phyloP scores from a whole-genome alignment of 2,329 filamentous ascomycete species.

The Harringtonia lauricola region DNA sequence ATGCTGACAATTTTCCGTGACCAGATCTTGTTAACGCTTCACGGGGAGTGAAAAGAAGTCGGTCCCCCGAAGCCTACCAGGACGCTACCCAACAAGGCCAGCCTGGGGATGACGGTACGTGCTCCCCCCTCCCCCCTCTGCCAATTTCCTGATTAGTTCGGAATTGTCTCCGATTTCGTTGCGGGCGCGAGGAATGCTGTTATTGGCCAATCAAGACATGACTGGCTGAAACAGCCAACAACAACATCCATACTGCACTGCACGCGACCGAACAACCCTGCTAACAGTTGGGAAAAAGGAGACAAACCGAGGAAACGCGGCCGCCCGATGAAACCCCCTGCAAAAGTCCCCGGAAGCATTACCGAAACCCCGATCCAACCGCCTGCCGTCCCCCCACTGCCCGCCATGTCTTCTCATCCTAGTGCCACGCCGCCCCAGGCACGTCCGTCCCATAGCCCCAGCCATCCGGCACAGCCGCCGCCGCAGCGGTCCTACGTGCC shows the following conservation, averaged over 20 bases:
- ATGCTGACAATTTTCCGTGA: constrained; percentile 4
- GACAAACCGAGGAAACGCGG: constrained; percentile 46
- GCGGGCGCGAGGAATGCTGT: not conserved
- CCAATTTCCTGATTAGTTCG: not conserved
- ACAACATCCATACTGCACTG: too few species aligned
- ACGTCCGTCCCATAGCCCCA: constrained; percentile 6
- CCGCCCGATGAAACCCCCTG: constrained; percentile 45
- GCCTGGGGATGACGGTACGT: constrained; percentile 67
- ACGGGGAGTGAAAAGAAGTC: constrained; percentile 68
- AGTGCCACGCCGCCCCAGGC: constrained; percentile 2
- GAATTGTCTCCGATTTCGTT: too few species aligned
- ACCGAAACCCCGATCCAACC: constrained; percentile 41
- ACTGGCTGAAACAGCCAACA: too few species aligned
- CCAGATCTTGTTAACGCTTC: constrained; percentile 17
- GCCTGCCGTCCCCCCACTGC: constrained; percentile 4
- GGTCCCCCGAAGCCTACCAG: constrained; percentile 58
- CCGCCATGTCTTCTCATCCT: constrained; percentile 10
- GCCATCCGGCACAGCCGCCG: not conserved
- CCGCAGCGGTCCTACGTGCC: constrained; percentile 18
- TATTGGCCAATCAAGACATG: not conserved
- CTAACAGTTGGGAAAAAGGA: constrained; percentile 17
- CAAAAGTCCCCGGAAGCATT: constrained; percentile 36
- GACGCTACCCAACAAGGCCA: constrained; percentile 40
- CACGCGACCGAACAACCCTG: not conserved
- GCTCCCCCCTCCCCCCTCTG: too few species aligned